A percentile compares a stretch with the other conserved stretches of the same genome.
phyloP scores from a whole-genome alignment of 305 asterid genomes.

The Andrographis paniculata region DNA sequence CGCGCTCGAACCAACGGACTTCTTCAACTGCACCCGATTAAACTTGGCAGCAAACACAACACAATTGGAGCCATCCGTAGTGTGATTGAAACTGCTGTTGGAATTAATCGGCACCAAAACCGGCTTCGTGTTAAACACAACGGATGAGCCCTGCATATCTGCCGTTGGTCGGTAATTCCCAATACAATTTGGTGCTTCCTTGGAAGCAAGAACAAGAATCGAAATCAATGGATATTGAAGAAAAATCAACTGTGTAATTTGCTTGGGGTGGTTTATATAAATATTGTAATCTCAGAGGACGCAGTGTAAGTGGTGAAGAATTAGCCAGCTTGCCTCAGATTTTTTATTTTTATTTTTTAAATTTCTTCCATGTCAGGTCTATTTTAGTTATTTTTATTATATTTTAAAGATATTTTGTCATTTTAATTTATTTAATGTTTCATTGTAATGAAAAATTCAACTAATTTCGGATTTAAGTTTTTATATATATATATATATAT shows the following conservation, averaged over 20 bases:
- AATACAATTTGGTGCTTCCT: conserved; percentile 19
- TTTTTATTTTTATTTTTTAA: conserved; percentile 16
- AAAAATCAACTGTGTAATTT: conserved; percentile 27
- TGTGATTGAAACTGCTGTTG: conserved; percentile 14
- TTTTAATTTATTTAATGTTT: too few species aligned
- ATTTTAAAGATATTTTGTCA: too few species aligned
- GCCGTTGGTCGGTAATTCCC: background rate
- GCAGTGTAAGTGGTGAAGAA: conserved; percentile 45
- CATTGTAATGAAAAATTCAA: too few species aligned
- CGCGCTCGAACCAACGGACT: conserved; percentile 30
- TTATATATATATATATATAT: too few species aligned
- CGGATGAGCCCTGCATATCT: conserved; percentile 64
- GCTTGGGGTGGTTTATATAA: background rate
- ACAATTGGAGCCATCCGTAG: conserved; percentile 26
- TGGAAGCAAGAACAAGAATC: conserved; percentile 1
- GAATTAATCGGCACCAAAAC: conserved; percentile 44
- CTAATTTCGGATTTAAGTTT: too few species aligned
- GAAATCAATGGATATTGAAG: background rate
- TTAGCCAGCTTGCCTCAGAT: conserved; percentile 47
- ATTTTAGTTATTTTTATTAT: too few species aligned
- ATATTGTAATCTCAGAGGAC: conserved; percentile 19
- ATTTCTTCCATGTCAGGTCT: too few species aligned
- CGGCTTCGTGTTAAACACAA: conserved; percentile 54
- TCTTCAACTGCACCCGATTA: conserved; percentile 31
- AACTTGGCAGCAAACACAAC: conserved; percentile 21